Evolutionary conservation across 495 filamentous ascomycete genomes (phyloP).

Genomic region (Talaromyces wortmannii): DNA sequence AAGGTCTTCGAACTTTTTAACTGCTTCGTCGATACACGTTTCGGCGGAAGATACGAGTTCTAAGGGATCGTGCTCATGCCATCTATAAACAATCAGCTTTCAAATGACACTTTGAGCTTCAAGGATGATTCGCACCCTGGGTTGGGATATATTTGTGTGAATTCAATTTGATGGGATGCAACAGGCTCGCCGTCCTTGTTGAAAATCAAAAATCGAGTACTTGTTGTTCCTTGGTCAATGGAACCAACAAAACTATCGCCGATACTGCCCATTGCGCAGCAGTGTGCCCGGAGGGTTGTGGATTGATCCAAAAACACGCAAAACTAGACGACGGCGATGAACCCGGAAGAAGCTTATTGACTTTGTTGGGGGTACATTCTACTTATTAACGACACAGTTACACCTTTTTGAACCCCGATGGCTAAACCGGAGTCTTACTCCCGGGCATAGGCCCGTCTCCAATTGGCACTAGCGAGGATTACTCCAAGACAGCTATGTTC

Average conservation of each 20-base stretch:
- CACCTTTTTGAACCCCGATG: background rate
- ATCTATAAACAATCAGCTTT: constrained; percentile 42
- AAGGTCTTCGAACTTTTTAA: constrained; percentile 56
- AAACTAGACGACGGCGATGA: background rate
- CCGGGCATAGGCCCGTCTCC: background rate
- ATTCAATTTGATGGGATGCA: constrained; percentile 86
- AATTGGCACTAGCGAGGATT: background rate
- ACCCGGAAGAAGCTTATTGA: background rate
- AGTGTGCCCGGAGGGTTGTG: constrained; percentile 16
- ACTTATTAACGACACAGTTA: background rate
- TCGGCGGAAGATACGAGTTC: constrained; percentile 76
- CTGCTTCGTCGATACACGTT: constrained; percentile 74
- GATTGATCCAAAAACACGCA: background rate
- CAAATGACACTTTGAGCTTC: background rate
- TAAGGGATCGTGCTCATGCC: constrained; percentile 87
- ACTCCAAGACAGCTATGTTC: background rate
- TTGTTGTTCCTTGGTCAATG: constrained; percentile 93
- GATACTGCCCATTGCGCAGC: background rate
- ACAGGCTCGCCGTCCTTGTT: constrained; percentile 71
- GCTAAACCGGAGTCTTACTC: background rate
- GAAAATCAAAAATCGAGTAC: constrained; percentile 88
- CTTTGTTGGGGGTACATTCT: background rate
- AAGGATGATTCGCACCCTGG: constrained; percentile 60
- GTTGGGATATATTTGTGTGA: constrained; percentile 80
- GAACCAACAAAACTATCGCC: constrained; percentile 50